Base-by-base conservation (phyloP, 805 yeast genomes). In the Tetrapisispora nanseiensis region DNA sequence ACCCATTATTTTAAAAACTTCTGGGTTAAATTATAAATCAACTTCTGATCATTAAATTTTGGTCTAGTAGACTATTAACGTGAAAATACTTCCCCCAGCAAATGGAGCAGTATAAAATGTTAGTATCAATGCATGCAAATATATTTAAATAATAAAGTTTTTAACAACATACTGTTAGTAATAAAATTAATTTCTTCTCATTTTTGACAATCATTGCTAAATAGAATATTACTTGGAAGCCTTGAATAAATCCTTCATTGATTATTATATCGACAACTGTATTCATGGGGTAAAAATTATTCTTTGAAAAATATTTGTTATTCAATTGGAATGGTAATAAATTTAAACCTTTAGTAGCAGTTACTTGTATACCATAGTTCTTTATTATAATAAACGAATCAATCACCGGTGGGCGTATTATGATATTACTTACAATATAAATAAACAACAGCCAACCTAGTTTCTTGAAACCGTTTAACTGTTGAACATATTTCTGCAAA, bases 181-280 rank as follows among this genome's bases (percentile, higher is more conserved):
- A 49, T 26, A 68, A 43, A 16, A 52, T 53, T 23, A 66, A 48
- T 33, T 50, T 54, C 13, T 54, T 52, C 8, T 49, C 52, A 29
- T 65, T 68, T 40, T 69, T 69, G 15, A 78, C 71, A 28, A 82
- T 63, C 4, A 82, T 65, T 33, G 80, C 76, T 56, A 84, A 62
- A 53, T 82, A 80, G 56, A 71, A 80, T 2, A 80, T 66, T 9
- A 82, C 86, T 47, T 78, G 79, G 47, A 77, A 73, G 6, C 81
- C 81, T 42, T 69, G 69, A 34, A 45, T 43, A 55, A 85, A 83
- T 0, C 84, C 89, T 58, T 85, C 95, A 55, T 82, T 82, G 21
- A 85, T 78, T 0, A 82, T 74, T 10, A 84, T 58, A 56, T 83
- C 90, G 4, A 74, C 70, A 40, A 84, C 69, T 35, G 67, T 66